Evolutionary conservation across 495 filamentous ascomycete species (phyloP), one percentile per base, ranked within the genome.

Genomic region (Penicillium dipodomyicola): DNA sequence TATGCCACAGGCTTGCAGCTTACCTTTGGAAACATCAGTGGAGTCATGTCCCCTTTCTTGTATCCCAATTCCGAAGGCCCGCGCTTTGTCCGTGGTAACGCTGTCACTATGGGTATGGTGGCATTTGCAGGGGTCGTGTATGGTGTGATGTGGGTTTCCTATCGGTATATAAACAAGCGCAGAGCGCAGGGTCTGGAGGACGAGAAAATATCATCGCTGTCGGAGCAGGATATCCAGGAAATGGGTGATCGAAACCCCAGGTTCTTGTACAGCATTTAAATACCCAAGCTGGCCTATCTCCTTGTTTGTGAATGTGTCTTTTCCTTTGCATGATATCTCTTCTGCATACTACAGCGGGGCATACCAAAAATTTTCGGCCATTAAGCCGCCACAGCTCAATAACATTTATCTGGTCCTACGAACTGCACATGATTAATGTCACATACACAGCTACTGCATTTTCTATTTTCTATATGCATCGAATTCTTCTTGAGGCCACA

Each of bases 1-100:
- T 85, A 83, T 12, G 87, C 85, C 0, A 87, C 80, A 1, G 87
- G 86, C 1, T 62, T 92, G 63, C 87, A 91, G 67, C 70, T 91
- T 42, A 79, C 72, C 0, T 78, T 85, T 42, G 88, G 86, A 14
- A 91, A 91, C 64, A 67, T 77, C 12, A 78, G 80, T 27, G 88
- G 88, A 0, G 85, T 91, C 53, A 85, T 89, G 83, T 77, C 84
- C 2, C 80, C 82, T 0, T 90, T 89, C 53, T 53, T 79, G 19
- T 79, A 77, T 56, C 70, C 67, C 27, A 72, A 60, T 19, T 50
- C 64, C 9, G 74, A 79, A 53, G 72, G 64, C 0, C 77, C 75
- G 8, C 70, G 68, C 6, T 79, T 72, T 59, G 67, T 76, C 17
- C 62, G 68, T 19, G 76, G 76, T 19, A 76, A 77, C 59, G 74